A percentile compares a stretch with the other conserved stretches of the same genome.
Evolutionary conservation across 1,284 basidiomycete species (phyloP).

Genomic region (Caloboletus firmus): DNA sequence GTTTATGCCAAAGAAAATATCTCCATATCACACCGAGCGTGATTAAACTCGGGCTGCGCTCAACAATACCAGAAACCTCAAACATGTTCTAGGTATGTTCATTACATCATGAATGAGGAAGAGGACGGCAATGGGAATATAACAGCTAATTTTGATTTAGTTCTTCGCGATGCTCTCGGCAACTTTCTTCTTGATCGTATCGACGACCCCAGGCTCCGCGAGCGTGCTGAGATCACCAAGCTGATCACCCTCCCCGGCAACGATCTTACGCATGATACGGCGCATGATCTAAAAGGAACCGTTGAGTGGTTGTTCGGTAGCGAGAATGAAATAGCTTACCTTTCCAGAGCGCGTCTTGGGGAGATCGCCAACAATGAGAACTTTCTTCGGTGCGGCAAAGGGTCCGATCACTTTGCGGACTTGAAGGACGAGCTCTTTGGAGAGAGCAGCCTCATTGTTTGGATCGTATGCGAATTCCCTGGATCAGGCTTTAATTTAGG

Average conservation of each 20-base stretch:
- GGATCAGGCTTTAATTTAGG: not conserved
- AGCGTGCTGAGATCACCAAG: conserved; percentile 91
- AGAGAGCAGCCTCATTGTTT: conserved; percentile 67
- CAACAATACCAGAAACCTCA: too few species aligned
- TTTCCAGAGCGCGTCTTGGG: conserved; percentile 98
- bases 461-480: conserved; percentile 82
- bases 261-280: conserved; percentile 93
- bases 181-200: conserved; percentile 78
- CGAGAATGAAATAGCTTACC: conserved; percentile 42
- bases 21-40: not conserved
- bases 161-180: conserved; percentile 37
- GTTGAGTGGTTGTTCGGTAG: not conserved
- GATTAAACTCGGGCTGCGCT: not conserved
- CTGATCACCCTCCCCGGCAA: conserved; percentile 90
- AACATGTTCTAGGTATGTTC: not conserved
- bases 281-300: conserved; percentile 72
- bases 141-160: conserved; percentile 5
- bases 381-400: conserved; percentile 93
- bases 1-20: not conserved
- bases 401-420: conserved; percentile 96
- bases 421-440: conserved; percentile 90
- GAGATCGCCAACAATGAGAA: conserved; percentile 83
- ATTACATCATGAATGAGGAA: conserved; percentile 2
- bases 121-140: not conserved
- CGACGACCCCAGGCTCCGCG: conserved; percentile 83